Percentiles rank a stretch among this genome's conserved stretches.
phyloP scores from a whole-genome alignment of 805 yeast species.

The Starmerella vaccinii region DNA sequence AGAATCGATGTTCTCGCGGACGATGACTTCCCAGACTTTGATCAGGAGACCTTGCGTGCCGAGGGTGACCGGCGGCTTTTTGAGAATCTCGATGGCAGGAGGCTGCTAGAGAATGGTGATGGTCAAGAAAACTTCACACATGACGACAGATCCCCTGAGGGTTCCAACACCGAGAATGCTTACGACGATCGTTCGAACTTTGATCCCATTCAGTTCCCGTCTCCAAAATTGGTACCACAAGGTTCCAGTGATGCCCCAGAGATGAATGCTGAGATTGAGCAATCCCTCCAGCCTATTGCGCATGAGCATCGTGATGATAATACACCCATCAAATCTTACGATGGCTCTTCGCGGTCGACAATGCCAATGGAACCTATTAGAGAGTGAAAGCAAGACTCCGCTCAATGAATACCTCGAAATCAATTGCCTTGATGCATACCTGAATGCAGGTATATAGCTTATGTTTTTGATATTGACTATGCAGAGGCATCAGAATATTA shows the following conservation, averaged over 20 bases:
- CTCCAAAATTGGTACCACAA: not conserved
- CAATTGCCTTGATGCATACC: no score
- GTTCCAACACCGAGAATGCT: not conserved
- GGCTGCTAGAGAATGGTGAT: not conserved
- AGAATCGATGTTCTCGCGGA: not conserved
- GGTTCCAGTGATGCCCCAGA: not conserved
- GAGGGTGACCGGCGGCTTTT: not conserved
- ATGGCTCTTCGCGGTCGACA: not conserved
- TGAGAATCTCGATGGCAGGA: not conserved
- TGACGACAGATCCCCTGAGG: not conserved
- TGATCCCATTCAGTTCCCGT: not conserved
- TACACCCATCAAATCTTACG: not conserved
- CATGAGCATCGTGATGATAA: not conserved
- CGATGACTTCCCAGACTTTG: not conserved
- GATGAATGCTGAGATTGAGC: not conserved
- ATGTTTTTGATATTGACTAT: no score
- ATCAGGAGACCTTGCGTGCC: not conserved
- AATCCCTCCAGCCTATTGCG: no score
- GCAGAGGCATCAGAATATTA: no score
- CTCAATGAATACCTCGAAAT: no score
- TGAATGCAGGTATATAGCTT: no score
- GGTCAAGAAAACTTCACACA: not conserved
- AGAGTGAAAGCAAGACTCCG: no score
- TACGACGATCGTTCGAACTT: not conserved
- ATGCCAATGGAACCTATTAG: not conserved